Base-by-base conservation (phyloP, 306 rosid genomes). In the Cicer arietinum region DNA sequence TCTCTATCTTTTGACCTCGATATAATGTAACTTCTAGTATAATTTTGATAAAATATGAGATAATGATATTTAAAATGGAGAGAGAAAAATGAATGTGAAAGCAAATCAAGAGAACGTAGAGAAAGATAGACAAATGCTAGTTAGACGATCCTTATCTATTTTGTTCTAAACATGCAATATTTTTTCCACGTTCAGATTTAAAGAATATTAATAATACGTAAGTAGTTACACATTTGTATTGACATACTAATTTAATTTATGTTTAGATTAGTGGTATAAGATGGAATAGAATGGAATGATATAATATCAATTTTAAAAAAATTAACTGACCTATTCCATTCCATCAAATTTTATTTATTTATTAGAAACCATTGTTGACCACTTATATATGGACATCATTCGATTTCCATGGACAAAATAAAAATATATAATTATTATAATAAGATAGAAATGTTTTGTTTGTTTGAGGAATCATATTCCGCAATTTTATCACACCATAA, bases 91-190 rank as follows among this genome's bases (percentile, higher is more conserved):
- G 37, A 30, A 1, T 30, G 37, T 30, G 6, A 30, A 3, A 30
- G 6, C 37, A 30, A 30, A 30, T 30, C 6, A 30, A 30, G 4
- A 30, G 37, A 30, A 3, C 1, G 1, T 3, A 30, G 37, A 30
- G 5, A 30, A 30, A 30, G 37, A 1, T 30, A 30, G 5, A 30
- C 37, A 30, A 30, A 0, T 30, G 0, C 4, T 30, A 30, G 5
- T 3, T 30, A 30, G 0, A 30, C 37, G 0, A 30, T 30, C 6
- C 0, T 30, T 30, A 30, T 30, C 0, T 0, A 4, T 57, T 56
- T 65, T 22, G 62, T 73, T 67, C 47, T 70, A 73, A 51, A 63
- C 81, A 71, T 67, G 66, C 54, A 56, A 56, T 35, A 1, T 12
- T 12, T 30, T 39, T 65, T 22, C 1, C 0, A 12, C 17, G 5